Base-by-base conservation (phyloP, 1,284 basidiomycete genomes). In the Ustilago shanxiensis region DNA sequence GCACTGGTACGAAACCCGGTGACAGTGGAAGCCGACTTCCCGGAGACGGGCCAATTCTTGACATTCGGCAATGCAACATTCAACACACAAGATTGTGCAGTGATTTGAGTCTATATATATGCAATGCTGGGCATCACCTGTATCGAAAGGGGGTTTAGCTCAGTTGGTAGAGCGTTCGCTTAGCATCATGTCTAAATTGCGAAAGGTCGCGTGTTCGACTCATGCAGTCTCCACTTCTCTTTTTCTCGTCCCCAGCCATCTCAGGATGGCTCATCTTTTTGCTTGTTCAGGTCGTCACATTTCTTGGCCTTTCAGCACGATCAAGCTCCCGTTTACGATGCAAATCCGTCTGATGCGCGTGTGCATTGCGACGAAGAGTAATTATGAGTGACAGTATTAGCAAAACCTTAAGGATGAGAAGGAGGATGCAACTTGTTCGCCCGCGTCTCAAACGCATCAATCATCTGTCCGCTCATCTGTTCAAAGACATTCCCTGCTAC, bases 361-460 rank as follows among this genome's bases (percentile, higher is more conserved):
- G 11, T 33, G 31, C 31, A 33, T 33, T 37, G 8, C 35, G 3
- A 37, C 14, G 7, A 37, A 11, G 11, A 20, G 6, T 39, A n/a
- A 44, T n/a, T 20, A 44, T 18, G 6, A n/a, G 20, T 44, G 41
- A 44, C 41, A 44, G 16, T 11, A 54, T 31, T 45, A 31, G 26
- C 1, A 26, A 22, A 2, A 52, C 13, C 18, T 37, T 26, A 35
- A 16, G 26, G 22, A 20, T 18, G 53, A 3, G n/a, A 55, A 22
- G 47, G 6, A 9, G 70, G 57, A 57, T 72, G 70, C 52, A 76
- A 37, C 22, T 58, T 22, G 29, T 70, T 47, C 14, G 69, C 95
- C 35, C 95, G 89, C 78, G 92, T 88, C 86, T 97, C 93, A 82
- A 99, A 99, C 4, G 95, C 95, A 68, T 92, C 88, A 26, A 98